A percentile compares a stretch with the other conserved stretches of the same genome.
These are phyloP conservation scores for Nepenthes alata DNA, from an alignment of 179 eudicot genomes.

Conservation along the genomic window DNA sequence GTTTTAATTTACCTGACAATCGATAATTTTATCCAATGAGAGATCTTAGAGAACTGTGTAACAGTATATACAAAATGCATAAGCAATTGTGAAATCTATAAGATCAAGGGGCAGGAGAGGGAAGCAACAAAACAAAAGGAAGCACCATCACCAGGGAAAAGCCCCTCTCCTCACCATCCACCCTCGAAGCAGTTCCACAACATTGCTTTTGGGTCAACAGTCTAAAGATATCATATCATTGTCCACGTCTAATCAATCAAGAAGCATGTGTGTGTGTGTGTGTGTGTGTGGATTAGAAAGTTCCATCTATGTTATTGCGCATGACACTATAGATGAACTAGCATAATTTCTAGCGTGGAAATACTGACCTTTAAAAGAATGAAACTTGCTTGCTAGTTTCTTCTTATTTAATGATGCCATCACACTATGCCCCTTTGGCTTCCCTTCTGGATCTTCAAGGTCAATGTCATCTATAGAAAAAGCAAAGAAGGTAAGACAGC, in stretches of 20 bases:
- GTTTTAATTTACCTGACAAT: slow-evolving; percentile 67
- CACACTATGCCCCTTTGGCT: slow-evolving; percentile 57
- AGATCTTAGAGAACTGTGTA: background rate
- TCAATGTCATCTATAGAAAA: slow-evolving; percentile 71
- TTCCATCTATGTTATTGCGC: too few relatives aligned
- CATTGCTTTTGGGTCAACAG: too few relatives aligned
- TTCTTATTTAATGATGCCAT: slow-evolving; percentile 63
- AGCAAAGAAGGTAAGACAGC: slow-evolving; percentile 4
- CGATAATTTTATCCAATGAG: background rate
- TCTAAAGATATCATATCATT: too few relatives aligned
- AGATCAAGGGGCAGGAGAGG: too few relatives aligned
- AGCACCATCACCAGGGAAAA: too few relatives aligned
- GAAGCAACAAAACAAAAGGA: too few relatives aligned
- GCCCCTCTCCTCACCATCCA: background rate
- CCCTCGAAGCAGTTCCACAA: too few relatives aligned
- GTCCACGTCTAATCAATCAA: background rate
- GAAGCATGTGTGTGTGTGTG: background rate
- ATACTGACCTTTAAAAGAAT: slow-evolving; percentile 63
- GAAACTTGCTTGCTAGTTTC: slow-evolving; percentile 69
- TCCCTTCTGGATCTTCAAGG: slow-evolving; percentile 56
- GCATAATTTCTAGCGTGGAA: background rate
- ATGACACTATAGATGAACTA: too few relatives aligned
- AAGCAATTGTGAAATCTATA: too few relatives aligned
- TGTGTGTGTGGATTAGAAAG: background rate
- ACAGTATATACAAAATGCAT: background rate